Evolutionary conservation across 1,284 basidiomycete genomes (phyloP).

Genomic region (Veloporphyrellus conicus): DNA sequence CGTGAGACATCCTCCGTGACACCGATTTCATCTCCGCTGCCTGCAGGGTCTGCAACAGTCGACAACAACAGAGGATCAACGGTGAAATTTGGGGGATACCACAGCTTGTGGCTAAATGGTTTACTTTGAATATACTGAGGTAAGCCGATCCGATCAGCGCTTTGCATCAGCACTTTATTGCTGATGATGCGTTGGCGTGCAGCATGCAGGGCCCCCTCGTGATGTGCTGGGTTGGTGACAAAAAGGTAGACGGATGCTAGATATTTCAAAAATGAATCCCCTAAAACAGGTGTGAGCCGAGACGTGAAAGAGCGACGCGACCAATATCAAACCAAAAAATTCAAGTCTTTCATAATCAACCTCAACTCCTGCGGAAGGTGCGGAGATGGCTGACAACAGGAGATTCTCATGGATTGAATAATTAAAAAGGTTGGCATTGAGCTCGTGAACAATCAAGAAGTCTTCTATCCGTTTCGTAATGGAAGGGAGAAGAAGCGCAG

Average conservation of each 20-base stretch:
- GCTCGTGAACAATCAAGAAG: constrained; percentile 66
- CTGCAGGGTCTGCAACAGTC: constrained; percentile 18
- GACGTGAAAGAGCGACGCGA: constrained; percentile 10
- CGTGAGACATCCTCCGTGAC: constrained; percentile 8
- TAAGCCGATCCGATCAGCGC: constrained; percentile 53
- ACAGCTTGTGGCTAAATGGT: constrained; percentile 61
- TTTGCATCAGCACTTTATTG: constrained; percentile 60
- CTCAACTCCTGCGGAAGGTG: constrained; percentile 62
- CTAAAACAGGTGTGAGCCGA: constrained; percentile 37
- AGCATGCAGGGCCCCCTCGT: constrained; percentile 61
- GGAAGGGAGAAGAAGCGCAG: constrained; percentile 65
- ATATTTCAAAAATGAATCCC: constrained; percentile 78
- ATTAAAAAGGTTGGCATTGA: constrained; percentile 67
- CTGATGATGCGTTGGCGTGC: constrained; percentile 66
- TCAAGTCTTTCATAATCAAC: constrained; percentile 78
- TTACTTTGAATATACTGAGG: constrained; percentile 69
- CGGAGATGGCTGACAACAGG: constrained; percentile 61
- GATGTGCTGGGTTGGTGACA: constrained; percentile 56
- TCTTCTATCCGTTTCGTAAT: constrained; percentile 67
- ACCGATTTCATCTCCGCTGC: constrained; percentile 28
- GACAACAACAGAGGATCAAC: constrained; percentile 21
- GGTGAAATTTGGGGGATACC: constrained; percentile 54
- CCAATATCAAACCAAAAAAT: constrained; percentile 55
- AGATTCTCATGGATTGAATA: constrained; percentile 55
- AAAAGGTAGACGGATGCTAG: constrained; percentile 70